Evolutionary conservation across 2,329 filamentous ascomycete species (phyloP), one percentile per base, ranked within the genome.

Genomic region (Aureobasidium leucospermi): DNA sequence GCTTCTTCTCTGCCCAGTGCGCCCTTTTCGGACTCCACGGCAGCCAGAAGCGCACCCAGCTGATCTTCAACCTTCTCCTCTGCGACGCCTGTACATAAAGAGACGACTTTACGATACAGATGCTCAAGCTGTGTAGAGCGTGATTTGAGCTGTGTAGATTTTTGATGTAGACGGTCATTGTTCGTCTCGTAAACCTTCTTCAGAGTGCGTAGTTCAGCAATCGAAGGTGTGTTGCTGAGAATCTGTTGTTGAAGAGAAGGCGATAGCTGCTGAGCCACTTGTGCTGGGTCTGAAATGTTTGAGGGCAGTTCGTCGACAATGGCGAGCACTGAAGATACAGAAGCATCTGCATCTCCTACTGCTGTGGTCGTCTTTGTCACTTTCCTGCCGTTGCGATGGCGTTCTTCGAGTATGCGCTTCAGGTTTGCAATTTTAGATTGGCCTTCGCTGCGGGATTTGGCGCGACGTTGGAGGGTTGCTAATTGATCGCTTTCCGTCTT

Each of bases 41-140:
- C 94, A 63, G 89, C 85, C 48, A 95, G 83, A 45, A 99, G 77
- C 2, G 85, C 85, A 56, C 90, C 89, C 0, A 96, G 79, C 55
- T 91, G 83, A 60, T 84, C 83, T 66, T 97, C 94, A 13, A 97
- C 88, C 60, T 90, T 83, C 8, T 81, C 80, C 63, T 95, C 90
- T 0, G 84, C 81, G 36, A 92, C 88, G 8, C 85, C 86, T 0
- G 91, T 96, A 70, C 93, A 96, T 11, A 96, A 77, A 58, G 88
- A 85, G 28, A 99, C 90, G 32, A 97, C 89, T 65, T 87, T 88
- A 29, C 91, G 83, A 71, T 96, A 96, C 73, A 94, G 90, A 65
- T 87, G 80, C 68, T 96, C 93, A 3, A 96, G 80, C 58, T 96
- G 91, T 4, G 85, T 86, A 66, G 90, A 93, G 61, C 89, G 85